Evolutionary conservation across 1,139 yeast species (phyloP).

Genomic region (Yamadazyma diddensiae): DNA sequence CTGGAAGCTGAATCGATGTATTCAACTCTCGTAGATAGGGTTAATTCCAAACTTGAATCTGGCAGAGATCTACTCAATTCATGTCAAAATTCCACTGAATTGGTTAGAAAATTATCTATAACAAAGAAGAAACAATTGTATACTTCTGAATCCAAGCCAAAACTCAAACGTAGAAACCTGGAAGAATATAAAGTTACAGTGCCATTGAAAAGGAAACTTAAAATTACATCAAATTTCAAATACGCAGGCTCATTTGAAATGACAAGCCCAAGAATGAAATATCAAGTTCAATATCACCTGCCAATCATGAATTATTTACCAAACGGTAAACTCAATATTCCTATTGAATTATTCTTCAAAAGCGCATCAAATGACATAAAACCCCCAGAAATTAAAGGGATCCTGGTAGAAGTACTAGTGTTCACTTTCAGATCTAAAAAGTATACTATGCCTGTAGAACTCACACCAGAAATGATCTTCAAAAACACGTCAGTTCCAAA

Average conservation of each 20-base stretch:
- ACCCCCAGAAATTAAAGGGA: conserved; percentile 30
- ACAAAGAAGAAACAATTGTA: conserved; percentile 20
- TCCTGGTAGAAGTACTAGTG: conserved; percentile 34
- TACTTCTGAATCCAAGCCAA: not conserved
- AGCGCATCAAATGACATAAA: conserved; percentile 15
- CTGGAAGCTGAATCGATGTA: conserved; percentile 28
- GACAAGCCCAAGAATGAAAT: conserved; percentile 32
- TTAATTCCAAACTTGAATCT: conserved; percentile 26
- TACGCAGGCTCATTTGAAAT: conserved; percentile 33
- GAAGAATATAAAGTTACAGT: conserved; percentile 4
- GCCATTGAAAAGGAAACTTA: conserved; percentile 32
- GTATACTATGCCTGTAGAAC: conserved; percentile 39
- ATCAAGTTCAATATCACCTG: conserved; percentile 31
- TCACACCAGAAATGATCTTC: conserved; percentile 42
- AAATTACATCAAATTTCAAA: conserved; percentile 36
- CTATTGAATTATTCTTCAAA: conserved; percentile 32
- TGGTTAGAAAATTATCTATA: conserved; percentile 13
- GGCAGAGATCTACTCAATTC: conserved; percentile 22
- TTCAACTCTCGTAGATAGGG: conserved; percentile 26
- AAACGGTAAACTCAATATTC: conserved; percentile 27
- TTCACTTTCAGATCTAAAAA: conserved; percentile 38
- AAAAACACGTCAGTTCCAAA: conserved; percentile 18
- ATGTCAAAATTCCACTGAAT: conserved; percentile 2
- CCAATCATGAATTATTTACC: conserved; percentile 18
- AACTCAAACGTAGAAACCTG: not conserved